phyloP scores from a whole-genome alignment of 177 flowering plant genomes.

The Vitis hybrid region DNA sequence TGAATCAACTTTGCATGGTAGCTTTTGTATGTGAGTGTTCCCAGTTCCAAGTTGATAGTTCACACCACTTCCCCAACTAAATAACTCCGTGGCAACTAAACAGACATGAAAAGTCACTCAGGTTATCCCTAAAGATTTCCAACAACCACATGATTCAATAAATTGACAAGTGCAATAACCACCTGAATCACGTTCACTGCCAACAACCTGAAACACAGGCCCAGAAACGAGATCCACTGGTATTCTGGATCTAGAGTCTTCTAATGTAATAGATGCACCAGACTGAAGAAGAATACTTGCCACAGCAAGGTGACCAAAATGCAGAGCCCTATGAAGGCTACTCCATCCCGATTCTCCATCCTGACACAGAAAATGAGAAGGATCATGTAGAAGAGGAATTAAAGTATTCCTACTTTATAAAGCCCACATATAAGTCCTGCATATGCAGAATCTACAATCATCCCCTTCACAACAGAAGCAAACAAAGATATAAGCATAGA shows the following conservation, averaged over 20 bases:
- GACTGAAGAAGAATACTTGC: conserved; percentile 82
- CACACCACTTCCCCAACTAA: conserved; percentile 98
- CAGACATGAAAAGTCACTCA: conserved; percentile 6
- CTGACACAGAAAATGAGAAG: conserved; percentile 36
- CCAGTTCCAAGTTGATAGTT: conserved; percentile 99
- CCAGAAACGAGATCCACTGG: conserved; percentile 95
- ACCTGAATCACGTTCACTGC: conserved; percentile 63
- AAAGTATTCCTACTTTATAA: background rate
- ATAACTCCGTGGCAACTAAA: conserved; percentile 78
- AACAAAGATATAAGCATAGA: background rate
- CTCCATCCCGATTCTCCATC: conserved; percentile 99
- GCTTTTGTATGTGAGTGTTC: conserved; percentile 87
- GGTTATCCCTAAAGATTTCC: conserved; percentile 5
- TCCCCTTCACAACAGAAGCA: background rate
- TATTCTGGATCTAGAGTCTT: conserved; percentile 80
- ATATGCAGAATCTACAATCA: background rate
- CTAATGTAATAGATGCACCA: conserved; percentile 81
- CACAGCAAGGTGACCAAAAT: conserved; percentile 97
- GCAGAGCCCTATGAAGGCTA: conserved; percentile 95
- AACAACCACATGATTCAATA: background rate
- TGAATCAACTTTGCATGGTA: conserved; percentile 94
- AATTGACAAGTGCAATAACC: background rate
- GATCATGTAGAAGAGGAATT: conserved; percentile 5
- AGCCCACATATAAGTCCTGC: background rate
- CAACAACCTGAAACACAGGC: conserved; percentile 72